Percentiles rank a stretch among this genome's conserved stretches.
These are phyloP conservation scores for Boeremia exigua DNA, from an alignment of 2,329 filamentous ascomycete species.

Conservation along the genomic window DNA sequence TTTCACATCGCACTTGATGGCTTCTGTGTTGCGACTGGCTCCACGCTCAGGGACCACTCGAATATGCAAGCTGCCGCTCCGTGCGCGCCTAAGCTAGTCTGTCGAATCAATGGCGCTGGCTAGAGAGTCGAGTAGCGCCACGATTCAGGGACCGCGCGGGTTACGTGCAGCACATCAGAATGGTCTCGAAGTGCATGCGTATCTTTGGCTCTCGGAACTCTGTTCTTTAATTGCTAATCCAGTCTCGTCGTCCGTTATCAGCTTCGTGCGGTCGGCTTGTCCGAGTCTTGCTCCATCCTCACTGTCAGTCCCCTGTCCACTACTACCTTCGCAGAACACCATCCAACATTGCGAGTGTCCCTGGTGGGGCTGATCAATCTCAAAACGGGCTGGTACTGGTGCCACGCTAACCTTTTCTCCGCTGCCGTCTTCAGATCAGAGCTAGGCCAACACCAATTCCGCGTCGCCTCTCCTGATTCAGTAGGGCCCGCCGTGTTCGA, in stretches of 20 bases:
- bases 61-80: slow-evolving; percentile 38
- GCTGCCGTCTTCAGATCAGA: slow-evolving; percentile 41
- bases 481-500: slow-evolving; percentile 33
- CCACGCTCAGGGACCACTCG: slow-evolving; percentile 27
- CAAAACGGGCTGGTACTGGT: slow-evolving; percentile 32
- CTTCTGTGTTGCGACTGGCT: slow-evolving; percentile 31
- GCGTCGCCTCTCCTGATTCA: slow-evolving; percentile 38
- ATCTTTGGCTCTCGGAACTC: slow-evolving; percentile 24
- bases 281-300: slow-evolving; percentile 3
- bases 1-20: slow-evolving; percentile 37
- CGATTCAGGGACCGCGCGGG: slow-evolving; percentile 41
- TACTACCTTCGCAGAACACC: slow-evolving; percentile 19
- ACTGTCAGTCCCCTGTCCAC: slow-evolving; percentile 22
- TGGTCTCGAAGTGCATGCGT: slow-evolving; percentile 17
- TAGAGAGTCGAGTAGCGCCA: slow-evolving; percentile 34
- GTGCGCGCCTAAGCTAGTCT: slow-evolving; percentile 33
- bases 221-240: slow-evolving; percentile 23
- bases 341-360: slow-evolving; percentile 45
- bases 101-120: slow-evolving; percentile 40
- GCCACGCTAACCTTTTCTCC: slow-evolving; percentile 38
- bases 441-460: slow-evolving; percentile 44
- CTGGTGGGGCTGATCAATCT: slow-evolving; percentile 35
- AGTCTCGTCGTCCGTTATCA: slow-evolving; percentile 13
- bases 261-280: slow-evolving; percentile 24
- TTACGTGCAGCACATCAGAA: slow-evolving; percentile 31